These are phyloP conservation scores for Mallotus repandus DNA, from an alignment of 441 rosid species.

Conservation along the genomic window DNA sequence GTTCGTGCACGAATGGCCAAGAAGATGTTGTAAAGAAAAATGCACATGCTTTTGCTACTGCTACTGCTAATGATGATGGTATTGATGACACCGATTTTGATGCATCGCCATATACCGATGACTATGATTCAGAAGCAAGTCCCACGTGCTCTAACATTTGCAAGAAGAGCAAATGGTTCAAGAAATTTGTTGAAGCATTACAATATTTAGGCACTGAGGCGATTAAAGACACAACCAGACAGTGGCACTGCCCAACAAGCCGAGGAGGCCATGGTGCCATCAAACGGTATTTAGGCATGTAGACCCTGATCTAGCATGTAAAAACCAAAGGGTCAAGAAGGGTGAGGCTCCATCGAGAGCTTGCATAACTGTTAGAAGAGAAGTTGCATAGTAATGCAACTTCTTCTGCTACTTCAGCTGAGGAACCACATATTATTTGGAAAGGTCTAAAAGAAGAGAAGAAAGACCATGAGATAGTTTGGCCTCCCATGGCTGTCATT, in stretches of 20 bases:
- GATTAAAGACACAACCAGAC: conserved; percentile 9
- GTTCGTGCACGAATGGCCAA: not conserved
- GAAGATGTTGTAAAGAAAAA: not conserved
- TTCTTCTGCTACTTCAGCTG: not conserved
- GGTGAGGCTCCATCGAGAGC: conserved; percentile 13
- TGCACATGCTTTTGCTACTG: too few species aligned
- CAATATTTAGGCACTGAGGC: not conserved
- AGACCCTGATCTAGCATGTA: conserved; percentile 5
- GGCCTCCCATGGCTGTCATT: conserved; percentile 28
- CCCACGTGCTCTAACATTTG: conserved; percentile 20
- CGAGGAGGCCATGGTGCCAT: too few species aligned
- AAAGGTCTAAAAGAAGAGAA: conserved; percentile 5
- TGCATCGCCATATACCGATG: not conserved
- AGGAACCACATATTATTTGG: not conserved
- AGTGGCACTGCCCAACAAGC: conserved; percentile 18
- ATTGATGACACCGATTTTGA: not conserved
- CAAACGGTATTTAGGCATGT: too few species aligned
- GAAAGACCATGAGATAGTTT: conserved; percentile 19
- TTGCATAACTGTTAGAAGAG: conserved; percentile 13
- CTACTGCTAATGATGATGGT: not conserved
- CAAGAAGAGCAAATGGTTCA: conserved; percentile 14
- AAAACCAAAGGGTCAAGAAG: not conserved
- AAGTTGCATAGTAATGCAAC: not conserved
- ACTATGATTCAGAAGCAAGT: conserved; percentile 10
- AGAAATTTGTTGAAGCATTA: conserved; percentile 10